phyloP scores from a whole-genome alignment of 352 stramenopile genomes.

The Phytophthora citrophthora region DNA sequence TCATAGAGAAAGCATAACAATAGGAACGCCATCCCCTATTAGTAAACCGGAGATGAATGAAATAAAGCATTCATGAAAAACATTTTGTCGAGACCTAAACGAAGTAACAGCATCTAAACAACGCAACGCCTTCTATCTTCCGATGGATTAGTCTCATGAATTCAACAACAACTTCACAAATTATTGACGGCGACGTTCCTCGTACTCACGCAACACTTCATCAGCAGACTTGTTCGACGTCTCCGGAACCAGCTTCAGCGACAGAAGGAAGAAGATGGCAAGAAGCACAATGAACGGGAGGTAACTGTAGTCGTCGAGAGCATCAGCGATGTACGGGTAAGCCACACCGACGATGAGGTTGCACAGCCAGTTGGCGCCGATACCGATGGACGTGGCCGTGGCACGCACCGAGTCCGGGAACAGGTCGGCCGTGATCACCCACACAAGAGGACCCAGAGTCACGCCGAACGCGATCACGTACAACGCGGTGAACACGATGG shows the following conservation, averaged over 20 bases:
- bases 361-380: slow-evolving; percentile 54
- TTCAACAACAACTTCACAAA: neutral
- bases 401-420: slow-evolving; percentile 28
- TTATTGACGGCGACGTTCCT: slow-evolving; percentile 22
- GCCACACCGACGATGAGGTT: slow-evolving; percentile 59
- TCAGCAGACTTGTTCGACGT: slow-evolving; percentile 60
- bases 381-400: slow-evolving; percentile 41
- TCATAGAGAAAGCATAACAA: too few relatives aligned
- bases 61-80: too few relatives aligned
- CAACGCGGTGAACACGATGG: slow-evolving; percentile 31
- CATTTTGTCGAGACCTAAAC: too few relatives aligned
- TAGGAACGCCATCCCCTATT: too few relatives aligned
- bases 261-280: slow-evolving; percentile 45
- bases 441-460: slow-evolving; percentile 20
- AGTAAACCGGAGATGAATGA: too few relatives aligned
- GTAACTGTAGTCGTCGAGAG: slow-evolving; percentile 45
- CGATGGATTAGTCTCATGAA: neutral
- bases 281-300: slow-evolving; percentile 60
- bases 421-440: slow-evolving; percentile 26
- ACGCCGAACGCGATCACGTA: slow-evolving; percentile 24
- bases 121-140: too few relatives aligned
- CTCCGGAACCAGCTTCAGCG: slow-evolving; percentile 50
- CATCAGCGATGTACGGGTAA: slow-evolving; percentile 56
- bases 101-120: too few relatives aligned
- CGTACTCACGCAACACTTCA: slow-evolving; percentile 53